Conservation (phyloP, 805 yeast genomes). For the Myxozyma nipponensis region DNA sequence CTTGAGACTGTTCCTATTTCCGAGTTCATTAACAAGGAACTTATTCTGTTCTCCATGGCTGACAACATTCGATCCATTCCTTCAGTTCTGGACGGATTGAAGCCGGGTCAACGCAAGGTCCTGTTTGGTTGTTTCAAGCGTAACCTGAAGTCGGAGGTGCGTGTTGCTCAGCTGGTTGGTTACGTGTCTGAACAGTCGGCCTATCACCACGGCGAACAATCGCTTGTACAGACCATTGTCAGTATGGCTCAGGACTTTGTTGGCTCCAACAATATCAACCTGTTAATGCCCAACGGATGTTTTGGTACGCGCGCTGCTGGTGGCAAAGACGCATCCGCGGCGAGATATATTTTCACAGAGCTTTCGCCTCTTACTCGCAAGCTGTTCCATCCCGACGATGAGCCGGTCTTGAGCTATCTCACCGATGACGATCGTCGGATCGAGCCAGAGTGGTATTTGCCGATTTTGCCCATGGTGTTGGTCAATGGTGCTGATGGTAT, state of each 20-base stretch:
- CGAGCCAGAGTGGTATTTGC: constrained; percentile 94
- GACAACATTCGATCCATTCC: constrained; percentile 96
- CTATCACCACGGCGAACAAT: constrained; percentile 92
- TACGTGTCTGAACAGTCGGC: constrained; percentile 84
- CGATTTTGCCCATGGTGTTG: constrained; percentile 89
- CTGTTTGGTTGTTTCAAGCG: constrained; percentile 82
- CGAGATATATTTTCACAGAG: constrained; percentile 92
- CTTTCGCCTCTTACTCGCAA: constrained; percentile 68
- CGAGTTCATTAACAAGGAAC: constrained; percentile 91
- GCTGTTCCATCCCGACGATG: constrained; percentile 76
- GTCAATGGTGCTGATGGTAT: constrained; percentile 98
- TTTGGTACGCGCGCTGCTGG: constrained; percentile 96
- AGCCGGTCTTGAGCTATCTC: constrained; percentile 68
- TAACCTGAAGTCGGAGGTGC: constrained; percentile 70
- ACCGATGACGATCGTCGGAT: constrained; percentile 92
- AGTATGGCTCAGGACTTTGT: constrained; percentile 93
- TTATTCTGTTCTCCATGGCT: constrained; percentile 92
- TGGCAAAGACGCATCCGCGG: constrained; percentile 98
- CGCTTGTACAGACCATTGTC: constrained; percentile 83
- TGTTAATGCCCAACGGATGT: constrained; percentile 86
- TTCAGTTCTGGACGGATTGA: constrained; percentile 87
- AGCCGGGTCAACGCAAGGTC: constrained; percentile 96
- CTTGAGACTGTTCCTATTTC: constrained; percentile 76
- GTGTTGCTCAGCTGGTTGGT: constrained; percentile 88
- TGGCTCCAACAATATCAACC: constrained; percentile 84